These are phyloP conservation scores for Fraxinus americana DNA, from an alignment of 257 asterid species.

Conservation along the genomic window DNA sequence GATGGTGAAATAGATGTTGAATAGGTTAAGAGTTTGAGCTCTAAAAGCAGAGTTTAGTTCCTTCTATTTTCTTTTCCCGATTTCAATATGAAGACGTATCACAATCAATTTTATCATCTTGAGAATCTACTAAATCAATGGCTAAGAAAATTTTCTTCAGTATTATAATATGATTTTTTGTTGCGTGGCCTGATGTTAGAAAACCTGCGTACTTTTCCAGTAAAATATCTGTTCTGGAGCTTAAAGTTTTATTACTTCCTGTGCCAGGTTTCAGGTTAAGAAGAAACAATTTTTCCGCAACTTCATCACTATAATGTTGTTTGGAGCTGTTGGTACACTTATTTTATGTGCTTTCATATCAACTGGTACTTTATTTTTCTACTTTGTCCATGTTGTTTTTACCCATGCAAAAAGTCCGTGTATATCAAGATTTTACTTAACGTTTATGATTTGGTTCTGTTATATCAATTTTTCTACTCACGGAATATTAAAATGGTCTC, in stretches of 20 bases:
- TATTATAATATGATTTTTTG: not conserved
- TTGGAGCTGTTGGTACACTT: conserved; percentile 51
- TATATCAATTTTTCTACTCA: not conserved
- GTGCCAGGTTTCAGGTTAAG: conserved; percentile 49
- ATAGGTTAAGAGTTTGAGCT: not conserved
- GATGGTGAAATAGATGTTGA: not conserved
- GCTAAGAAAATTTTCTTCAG: not conserved
- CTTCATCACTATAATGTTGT: conserved; percentile 47
- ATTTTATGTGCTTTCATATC: conserved; percentile 43
- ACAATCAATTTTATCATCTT: not conserved
- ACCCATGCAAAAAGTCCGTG: not conserved
- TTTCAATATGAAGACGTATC: not conserved
- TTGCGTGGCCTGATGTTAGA: not conserved
- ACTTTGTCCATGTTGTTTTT: not conserved
- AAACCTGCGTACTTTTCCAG: not conserved
- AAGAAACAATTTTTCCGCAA: conserved; percentile 52
- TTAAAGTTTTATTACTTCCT: not conserved
- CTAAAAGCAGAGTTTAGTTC: not conserved
- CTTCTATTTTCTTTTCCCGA: not conserved
- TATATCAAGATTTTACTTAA: not conserved
- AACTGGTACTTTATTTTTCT: conserved; percentile 27
- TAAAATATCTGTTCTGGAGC: not conserved
- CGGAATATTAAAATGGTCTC: not conserved
- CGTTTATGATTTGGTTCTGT: not conserved
- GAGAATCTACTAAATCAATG: not conserved